These are phyloP conservation scores for Mycena amicta DNA, from an alignment of 768 basidiomycete species.

Conservation along the genomic window DNA sequence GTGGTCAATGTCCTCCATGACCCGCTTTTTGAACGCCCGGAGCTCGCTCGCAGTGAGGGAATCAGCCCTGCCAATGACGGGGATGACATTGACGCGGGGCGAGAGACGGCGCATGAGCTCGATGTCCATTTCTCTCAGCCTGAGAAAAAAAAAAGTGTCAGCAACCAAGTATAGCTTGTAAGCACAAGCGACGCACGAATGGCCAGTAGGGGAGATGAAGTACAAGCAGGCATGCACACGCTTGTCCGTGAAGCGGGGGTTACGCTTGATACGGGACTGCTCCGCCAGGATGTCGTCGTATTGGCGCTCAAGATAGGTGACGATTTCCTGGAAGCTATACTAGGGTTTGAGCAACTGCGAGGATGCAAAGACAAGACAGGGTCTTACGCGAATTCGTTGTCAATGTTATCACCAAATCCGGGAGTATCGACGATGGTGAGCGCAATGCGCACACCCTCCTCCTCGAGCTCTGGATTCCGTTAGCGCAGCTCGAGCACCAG, in stretches of 20 bases:
- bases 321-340: conserved; percentile 82
- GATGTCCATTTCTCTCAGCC: conserved; percentile 89
- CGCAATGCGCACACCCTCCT: conserved; percentile 88
- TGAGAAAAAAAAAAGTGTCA: conserved; percentile 29
- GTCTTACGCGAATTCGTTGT: conserved; percentile 83
- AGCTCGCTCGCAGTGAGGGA: conserved; percentile 83
- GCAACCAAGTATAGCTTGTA: neutral
- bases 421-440: conserved; percentile 92
- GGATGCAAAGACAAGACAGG: conserved; percentile 2
- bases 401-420: conserved; percentile 89
- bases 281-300: conserved; percentile 89
- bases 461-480: conserved; percentile 70
- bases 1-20: conserved; percentile 92
- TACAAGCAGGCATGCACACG: conserved; percentile 86
- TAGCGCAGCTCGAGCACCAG: neutral
- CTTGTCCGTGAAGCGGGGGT: conserved; percentile 89
- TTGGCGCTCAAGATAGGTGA: conserved; percentile 85
- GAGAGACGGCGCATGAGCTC: conserved; percentile 89
- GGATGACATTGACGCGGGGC: conserved; percentile 91
- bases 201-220: conserved; percentile 89
- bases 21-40: conserved; percentile 82
- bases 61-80: conserved; percentile 87
- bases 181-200: conserved; percentile 58
- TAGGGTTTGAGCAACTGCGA: conserved; percentile 6
- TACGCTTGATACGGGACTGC: conserved; percentile 91